phyloP scores from a whole-genome alignment of 2,329 filamentous ascomycete genomes.

The Aspergillus jensenii region DNA sequence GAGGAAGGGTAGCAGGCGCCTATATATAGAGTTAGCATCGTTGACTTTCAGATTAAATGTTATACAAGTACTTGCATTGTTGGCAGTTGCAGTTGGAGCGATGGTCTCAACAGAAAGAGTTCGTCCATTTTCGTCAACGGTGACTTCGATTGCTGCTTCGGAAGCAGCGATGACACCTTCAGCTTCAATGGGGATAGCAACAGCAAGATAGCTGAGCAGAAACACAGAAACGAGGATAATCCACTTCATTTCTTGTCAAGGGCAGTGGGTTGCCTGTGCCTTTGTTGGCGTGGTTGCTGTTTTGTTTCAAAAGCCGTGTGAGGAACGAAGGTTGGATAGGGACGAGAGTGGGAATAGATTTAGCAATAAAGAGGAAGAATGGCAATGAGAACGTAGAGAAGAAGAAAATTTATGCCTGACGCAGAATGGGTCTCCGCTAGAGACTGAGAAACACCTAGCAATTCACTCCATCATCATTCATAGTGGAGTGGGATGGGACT shows the following conservation, averaged over 20 bases:
- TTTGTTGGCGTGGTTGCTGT: not conserved
- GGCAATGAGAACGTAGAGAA: not conserved
- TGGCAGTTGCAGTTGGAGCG: constrained; percentile 3
- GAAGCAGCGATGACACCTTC: constrained; percentile 36
- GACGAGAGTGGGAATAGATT: not conserved
- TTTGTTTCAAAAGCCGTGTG: not conserved
- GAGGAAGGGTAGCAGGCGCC: not conserved
- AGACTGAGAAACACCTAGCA: not conserved
- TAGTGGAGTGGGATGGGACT: not conserved
- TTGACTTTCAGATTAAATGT: not conserved
- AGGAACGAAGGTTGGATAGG: not conserved
- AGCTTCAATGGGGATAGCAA: constrained; percentile 32
- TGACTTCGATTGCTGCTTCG: constrained; percentile 39
- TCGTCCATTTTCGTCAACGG: constrained; percentile 59
- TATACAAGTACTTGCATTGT: constrained; percentile 14
- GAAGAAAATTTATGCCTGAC: not conserved
- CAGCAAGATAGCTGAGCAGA: constrained; percentile 18
- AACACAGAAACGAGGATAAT: constrained; percentile 21
- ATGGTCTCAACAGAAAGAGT: constrained; percentile 44
- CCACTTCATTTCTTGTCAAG: constrained; percentile 16
- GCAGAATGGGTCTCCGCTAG: not conserved
- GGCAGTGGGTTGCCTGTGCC: not conserved
- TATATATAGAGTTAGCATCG: not conserved
- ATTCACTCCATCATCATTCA: not conserved
- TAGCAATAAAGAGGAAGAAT: not conserved